phyloP scores from a whole-genome alignment of 2,329 filamentous ascomycete species.

The Fusarium setosum region DNA sequence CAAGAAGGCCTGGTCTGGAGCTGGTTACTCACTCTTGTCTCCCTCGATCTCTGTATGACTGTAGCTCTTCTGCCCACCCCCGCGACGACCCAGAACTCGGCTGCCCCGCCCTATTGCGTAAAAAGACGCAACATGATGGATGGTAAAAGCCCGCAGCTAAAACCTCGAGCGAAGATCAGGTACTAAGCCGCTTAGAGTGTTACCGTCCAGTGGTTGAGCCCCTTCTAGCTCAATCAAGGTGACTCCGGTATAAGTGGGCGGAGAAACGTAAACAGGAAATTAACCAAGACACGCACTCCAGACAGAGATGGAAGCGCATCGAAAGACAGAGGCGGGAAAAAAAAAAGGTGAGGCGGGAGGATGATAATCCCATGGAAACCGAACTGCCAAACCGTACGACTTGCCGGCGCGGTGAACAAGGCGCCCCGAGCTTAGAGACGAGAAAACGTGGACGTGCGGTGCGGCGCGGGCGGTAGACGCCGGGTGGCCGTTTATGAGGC shows the following conservation, averaged over 20 bases:
- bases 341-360: background rate
- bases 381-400: conserved; percentile 26
- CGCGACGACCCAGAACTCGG: conserved; percentile 24
- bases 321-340: conserved; percentile 10
- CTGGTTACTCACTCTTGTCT: background rate
- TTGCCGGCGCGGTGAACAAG: conserved; percentile 15
- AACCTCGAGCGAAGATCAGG: conserved; percentile 31
- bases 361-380: background rate
- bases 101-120: conserved; percentile 43
- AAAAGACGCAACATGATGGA: conserved; percentile 45
- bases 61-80: conserved; percentile 5
- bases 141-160: conserved; percentile 36
- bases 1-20: no score
- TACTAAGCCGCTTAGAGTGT: conserved; percentile 30
- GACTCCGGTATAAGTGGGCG: conserved; percentile 35
- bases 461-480: conserved; percentile 11
- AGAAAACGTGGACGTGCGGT: conserved; percentile 20
- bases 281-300: conserved; percentile 11
- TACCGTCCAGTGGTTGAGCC: conserved; percentile 29
- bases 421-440: conserved; percentile 26
- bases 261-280: conserved; percentile 25
- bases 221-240: conserved; percentile 34
- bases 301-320: conserved; percentile 23
- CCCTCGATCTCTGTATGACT: background rate
- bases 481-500: conserved; percentile 11